Evolutionary conservation across 164 flowering plant genomes (phyloP), one percentile per base, ranked within the genome.

Genomic region (Vitis rupestris): DNA sequence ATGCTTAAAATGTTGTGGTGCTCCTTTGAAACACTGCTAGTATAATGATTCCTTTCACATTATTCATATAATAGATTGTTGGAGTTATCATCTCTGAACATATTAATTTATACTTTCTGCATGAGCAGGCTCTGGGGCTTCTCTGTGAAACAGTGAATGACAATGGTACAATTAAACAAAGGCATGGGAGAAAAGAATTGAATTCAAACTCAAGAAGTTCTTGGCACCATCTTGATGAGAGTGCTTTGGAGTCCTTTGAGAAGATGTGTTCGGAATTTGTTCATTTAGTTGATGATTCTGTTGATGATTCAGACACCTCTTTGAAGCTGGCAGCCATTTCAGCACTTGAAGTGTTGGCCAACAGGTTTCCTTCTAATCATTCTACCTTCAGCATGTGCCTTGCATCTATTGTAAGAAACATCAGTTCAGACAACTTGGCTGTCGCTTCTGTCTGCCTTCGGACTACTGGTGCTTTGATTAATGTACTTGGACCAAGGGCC

Each of bases 401-500:
- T 52, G 67, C 81, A 52, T 81, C 89, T 73, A 82, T 92, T 50
- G 52, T 84, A 23, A 85, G 60, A 65, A 69, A 78, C 59, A 83
- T 90, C 48, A 64, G 68, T 62, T 85, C 92, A 19, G 54, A 71
- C 37, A 77, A 83, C 73, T 58, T 86, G 68, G 76, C 85, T 7
- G 57, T 90, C 19, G 82, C 89, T 73, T 83, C 88, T 23, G 68
- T 84, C 81, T 88, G 98, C 75, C 89, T 94, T 56, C 87, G 87
- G 9, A 74, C 94, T 29, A 68, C 84, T 56, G 86, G 88, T 75
- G 83, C 97, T 71, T 79, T 94, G 60, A 67, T 94, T 54, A 85
- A 80, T 80, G 92, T 85, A 47, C 93, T 94, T 64, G 99, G 97
- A 64, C 86, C 90, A 16, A 86, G 70, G 77, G 90, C 98, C 61